Percentiles rank a stretch among this genome's conserved stretches.
These are phyloP conservation scores for Iberis pinnata DNA, from an alignment of 345 rosid genomes.

Conservation along the genomic window DNA sequence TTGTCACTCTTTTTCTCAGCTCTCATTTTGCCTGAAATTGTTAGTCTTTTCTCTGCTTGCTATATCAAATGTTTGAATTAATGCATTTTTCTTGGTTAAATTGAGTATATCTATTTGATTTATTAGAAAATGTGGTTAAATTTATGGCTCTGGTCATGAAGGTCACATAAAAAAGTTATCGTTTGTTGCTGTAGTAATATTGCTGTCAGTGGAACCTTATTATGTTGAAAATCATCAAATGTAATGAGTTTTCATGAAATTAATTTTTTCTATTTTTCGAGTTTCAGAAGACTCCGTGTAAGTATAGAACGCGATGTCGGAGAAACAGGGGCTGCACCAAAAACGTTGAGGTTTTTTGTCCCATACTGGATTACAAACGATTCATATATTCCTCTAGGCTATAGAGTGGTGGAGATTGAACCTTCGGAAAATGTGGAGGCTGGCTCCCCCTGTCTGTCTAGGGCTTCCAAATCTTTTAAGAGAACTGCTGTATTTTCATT, in stretches of 20 bases:
- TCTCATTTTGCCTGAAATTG: conserved; percentile 3
- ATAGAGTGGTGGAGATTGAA: conserved; percentile 86
- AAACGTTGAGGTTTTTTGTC: conserved; percentile 77
- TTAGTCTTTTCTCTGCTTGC: neutral
- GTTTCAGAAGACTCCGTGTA: conserved; percentile 81
- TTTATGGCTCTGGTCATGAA: conserved; percentile 12
- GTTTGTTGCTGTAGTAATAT: neutral
- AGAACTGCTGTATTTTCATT: conserved; percentile 46
- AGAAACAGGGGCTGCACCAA: conserved; percentile 76
- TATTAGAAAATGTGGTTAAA: neutral
- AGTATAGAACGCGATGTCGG: conserved; percentile 92
- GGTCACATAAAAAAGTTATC: neutral
- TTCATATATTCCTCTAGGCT: conserved; percentile 66
- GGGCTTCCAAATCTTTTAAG: conserved; percentile 60
- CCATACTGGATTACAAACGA: conserved; percentile 94
- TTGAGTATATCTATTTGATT: neutral
- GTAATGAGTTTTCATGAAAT: neutral
- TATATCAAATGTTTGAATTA: conserved; percentile 9
- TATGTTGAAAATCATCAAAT: neutral
- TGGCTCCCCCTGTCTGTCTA: conserved; percentile 54
- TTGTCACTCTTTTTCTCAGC: conserved; percentile 18
- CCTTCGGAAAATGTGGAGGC: conserved; percentile 52
- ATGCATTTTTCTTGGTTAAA: neutral
- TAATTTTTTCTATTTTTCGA: neutral
- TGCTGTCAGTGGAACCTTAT: conserved; percentile 6